Percentiles rank a stretch among this genome's conserved stretches.
Evolutionary conservation across 2,329 filamentous ascomycete genomes (phyloP).

Genomic region (Hypoxylon sp.): DNA sequence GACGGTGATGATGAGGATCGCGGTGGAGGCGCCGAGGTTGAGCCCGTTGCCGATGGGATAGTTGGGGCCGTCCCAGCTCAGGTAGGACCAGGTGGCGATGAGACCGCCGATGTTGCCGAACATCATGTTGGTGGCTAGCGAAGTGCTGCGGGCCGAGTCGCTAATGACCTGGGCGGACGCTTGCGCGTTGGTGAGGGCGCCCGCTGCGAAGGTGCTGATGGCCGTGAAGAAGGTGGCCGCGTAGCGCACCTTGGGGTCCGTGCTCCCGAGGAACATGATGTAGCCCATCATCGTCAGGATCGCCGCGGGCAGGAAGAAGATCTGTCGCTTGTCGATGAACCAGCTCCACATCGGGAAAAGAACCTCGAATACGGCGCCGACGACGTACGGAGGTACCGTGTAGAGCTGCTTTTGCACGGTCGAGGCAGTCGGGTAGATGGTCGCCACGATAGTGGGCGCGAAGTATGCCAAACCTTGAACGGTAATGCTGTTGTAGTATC

Average conservation of each 20-base stretch:
- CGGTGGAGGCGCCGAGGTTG: constrained; percentile 66
- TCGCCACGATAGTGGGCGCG: constrained; percentile 72
- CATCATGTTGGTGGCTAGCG: constrained; percentile 74
- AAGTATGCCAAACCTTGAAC: constrained; percentile 77
- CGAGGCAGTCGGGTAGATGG: constrained; percentile 67
- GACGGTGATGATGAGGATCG: constrained; percentile 59
- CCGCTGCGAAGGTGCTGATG: constrained; percentile 68
- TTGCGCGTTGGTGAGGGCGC: constrained; percentile 71
- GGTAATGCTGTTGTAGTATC: constrained; percentile 58
- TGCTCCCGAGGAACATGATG: constrained; percentile 71
- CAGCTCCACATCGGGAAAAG: constrained; percentile 68
- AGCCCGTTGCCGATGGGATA: constrained; percentile 76
- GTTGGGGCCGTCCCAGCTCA: constrained; percentile 68
- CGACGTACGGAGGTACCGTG: constrained; percentile 74
- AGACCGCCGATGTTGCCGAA: constrained; percentile 76
- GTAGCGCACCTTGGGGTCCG: constrained; percentile 64
- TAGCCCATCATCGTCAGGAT: constrained; percentile 74
- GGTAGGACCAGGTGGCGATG: constrained; percentile 70
- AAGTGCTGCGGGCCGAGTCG: constrained; percentile 72
- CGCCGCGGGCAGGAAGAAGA: constrained; percentile 67
- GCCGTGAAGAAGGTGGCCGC: constrained; percentile 75
- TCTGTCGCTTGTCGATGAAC: constrained; percentile 64
- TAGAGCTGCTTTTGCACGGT: constrained; percentile 72
- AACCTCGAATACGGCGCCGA: constrained; percentile 72
- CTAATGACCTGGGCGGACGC: constrained; percentile 75